Evolutionary conservation across 2,329 filamentous ascomycete species (phyloP).

Genomic region (Conoideocrella luteorostrata): DNA sequence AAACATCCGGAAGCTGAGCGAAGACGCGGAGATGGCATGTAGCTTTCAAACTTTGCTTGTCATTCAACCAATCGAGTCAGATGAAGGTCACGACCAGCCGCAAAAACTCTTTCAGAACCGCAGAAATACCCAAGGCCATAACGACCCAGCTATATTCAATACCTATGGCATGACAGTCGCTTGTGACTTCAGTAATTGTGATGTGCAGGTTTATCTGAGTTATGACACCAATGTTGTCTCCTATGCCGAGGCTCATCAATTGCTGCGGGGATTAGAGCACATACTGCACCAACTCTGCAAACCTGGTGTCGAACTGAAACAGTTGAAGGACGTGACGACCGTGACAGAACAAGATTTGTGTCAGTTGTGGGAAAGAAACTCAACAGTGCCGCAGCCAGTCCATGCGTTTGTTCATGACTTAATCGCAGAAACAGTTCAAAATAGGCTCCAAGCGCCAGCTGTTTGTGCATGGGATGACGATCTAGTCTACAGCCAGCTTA

Average conservation of each 20-base stretch:
- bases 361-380: too few relatives aligned
- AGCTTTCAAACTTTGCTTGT: neutral
- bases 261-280: neutral
- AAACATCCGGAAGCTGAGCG: neutral
- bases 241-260: neutral
- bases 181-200: neutral
- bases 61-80: neutral
- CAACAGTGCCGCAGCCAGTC: too few relatives aligned
- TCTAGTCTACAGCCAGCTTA: too few relatives aligned
- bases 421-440: neutral
- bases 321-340: too few relatives aligned
- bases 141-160: neutral
- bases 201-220: neutral
- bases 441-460: conserved; percentile 6
- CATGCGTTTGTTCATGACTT: conserved; percentile 6
- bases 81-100: neutral
- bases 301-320: too few relatives aligned
- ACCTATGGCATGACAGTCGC: neutral
- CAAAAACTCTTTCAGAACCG: neutral
- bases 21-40: neutral
- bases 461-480: conserved; percentile 19
- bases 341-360: too few relatives aligned
- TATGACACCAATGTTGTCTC: neutral
- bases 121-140: neutral
- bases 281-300: conserved; percentile 5